Base-by-base conservation (phyloP, 768 basidiomycete genomes). In the Suillus lakei region DNA sequence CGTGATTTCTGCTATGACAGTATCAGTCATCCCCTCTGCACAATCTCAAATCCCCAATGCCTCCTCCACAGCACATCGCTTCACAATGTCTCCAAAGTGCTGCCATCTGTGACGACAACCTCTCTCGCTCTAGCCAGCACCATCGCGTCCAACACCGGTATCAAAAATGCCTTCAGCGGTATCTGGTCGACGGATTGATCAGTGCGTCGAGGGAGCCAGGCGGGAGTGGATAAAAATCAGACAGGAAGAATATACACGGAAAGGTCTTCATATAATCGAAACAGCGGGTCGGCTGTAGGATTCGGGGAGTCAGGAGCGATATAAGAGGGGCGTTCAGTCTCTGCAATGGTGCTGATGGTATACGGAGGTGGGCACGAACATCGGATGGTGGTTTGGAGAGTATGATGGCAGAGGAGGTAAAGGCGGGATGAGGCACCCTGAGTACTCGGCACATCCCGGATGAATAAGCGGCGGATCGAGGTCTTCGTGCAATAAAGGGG, bases 81-180 rank as follows among this genome's bases (percentile, higher is more conserved):
- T 77, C 23, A 91, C 84, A 67, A 88, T 95, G 61, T 80, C 77
- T 73, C 90, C 91, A 92, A 94, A 34, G 93, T 93, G 70, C 91
- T 93, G 62, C 85, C 84, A 62, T 86, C 84, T 15, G 92, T 95
- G 2, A 90, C 91, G 0, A 89, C 85, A 36, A 92, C 83, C 18
- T 71, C 77, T 73, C 81, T 76, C 0, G 88, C 89, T 61, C 82
- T 81, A 3, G 85, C 85, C 18, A 86, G 84, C 36, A 95, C 84
- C 78, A 92, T 80, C 7, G 88, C 91, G 71, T 93, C 92, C 38
- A 94, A 69, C 64, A 92, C 85, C 2, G 91, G 90, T 26, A 85
- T 70, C 13, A 91, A 64, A 68, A 86, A 85, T 18, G 66, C 69
- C 23, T 71, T 80, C 68, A 92, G 72, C 38, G 61, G 70, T 32